Evolutionary conservation across 2,329 filamentous ascomycete species (phyloP), one percentile per base, ranked within the genome.

Genomic region (Endocalyx cinctus): DNA sequence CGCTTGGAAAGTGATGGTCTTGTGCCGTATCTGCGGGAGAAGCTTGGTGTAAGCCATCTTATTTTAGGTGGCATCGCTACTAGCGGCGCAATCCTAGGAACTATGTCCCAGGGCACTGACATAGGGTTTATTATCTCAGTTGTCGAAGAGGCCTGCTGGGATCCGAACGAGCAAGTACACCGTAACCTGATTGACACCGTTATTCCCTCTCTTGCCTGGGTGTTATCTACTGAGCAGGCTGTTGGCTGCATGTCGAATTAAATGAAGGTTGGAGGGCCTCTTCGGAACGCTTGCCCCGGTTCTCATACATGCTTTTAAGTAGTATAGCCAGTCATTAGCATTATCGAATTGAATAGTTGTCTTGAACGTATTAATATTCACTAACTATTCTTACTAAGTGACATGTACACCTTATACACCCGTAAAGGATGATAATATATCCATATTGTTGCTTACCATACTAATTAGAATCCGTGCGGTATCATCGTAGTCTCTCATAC

Each of bases 191-290:
- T 38, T 13, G 17, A 38, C 6, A 35, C 32, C 4, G 36, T 38
- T 5, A 25, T 34, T 14, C 36, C 36, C 4, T 29, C 10, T 17
- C 22, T 35, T 6, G 36, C 32, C 16, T 38, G 28, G 28, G 23
- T 38, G 7, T 25, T 32, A n/a, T 28, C 36, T 14, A 23, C 20
- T 25, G 33, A 70, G 30, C 69, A 55, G 27, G 62, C 59, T 48
- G 70, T 38, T 2, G 32, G 31, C 4, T 34, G 35, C 18, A 30
- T 27, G 22, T n/a, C n/a, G n/a, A n/a, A n/a, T n/a, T n/a, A n/a
- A n/a, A n/a, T n/a, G n/a, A n/a, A n/a, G n/a, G n/a, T n/a, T n/a
- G n/a, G n/a, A n/a, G n/a, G n/a, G n/a, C n/a, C n/a, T n/a, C n/a
- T n/a, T n/a, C n/a, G n/a, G n/a, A n/a, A n/a, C n/a, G n/a, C n/a